Base-by-base conservation (phyloP, 1,139 yeast species). In the Saccharomyces hybrid region DNA sequence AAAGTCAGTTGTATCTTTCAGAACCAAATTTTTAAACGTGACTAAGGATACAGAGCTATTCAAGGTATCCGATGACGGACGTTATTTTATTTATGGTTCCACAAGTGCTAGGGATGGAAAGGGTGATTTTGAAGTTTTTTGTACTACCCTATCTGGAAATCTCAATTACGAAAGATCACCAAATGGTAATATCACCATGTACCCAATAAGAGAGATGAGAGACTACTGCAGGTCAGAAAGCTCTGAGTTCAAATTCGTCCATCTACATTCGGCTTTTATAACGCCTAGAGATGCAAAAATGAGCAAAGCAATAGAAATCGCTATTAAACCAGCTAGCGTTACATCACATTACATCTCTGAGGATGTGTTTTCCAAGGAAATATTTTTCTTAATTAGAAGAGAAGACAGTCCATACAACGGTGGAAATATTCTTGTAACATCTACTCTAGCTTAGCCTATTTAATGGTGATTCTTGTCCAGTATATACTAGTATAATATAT, bases 71-170 rank as follows among this genome's bases (percentile, higher is more conserved):
- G 25, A 48, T 2, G 60, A 63, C 52, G 64, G 62, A 5, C 53
- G 56, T 5, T 59, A 52, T 41, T 27, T 66, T 1, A 41, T 61
- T n/a, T 67, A 67, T 54, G 70, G 70, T 5, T 57, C 59, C 9
- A 52, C 49, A n/a, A 49, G 51, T 5, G 56, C 54, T 5, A 44
- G 49, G 9, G 48, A 50, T 32, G 58, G 57, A 8, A 42, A 34
- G 16, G 62, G 61, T 11, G 63, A 58, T 41, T 61, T 63, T 50
- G 66, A 64, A 47, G 47, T 64, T 11, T 66, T 62, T 48, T 56
- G 60, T 4, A 54, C 58, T 5, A 42, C 48, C 13, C 38, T 54
- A 27, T 48, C 31, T 11, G 61, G 57, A 38, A 57, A 57, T 48
- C 46, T 55, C 9, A 51, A 49, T 11, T 42, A 52, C n/a, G 56